Conservation (phyloP, 2,329 filamentous ascomycete genomes). For the Ophiostoma montium region DNA sequence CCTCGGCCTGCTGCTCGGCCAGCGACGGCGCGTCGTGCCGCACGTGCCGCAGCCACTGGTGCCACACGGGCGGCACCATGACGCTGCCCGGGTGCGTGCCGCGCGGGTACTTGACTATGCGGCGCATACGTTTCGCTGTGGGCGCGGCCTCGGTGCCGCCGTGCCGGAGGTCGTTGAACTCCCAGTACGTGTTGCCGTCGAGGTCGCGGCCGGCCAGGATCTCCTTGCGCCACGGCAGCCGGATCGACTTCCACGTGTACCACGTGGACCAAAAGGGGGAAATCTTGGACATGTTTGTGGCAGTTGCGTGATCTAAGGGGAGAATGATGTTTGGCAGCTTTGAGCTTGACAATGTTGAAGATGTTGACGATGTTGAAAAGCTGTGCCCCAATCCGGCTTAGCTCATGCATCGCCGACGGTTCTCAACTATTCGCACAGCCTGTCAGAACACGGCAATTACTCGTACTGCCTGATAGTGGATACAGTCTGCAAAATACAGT, state of each 20-base stretch:
- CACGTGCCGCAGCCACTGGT: conserved; percentile 54
- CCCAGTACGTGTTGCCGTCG: conserved; percentile 54
- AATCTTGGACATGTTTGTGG: not conserved
- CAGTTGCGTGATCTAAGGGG: no score
- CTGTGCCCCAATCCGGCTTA: not conserved
- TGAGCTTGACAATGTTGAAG: not conserved
- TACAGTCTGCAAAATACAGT: not conserved
- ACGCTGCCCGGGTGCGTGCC: conserved; percentile 40
- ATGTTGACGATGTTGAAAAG: not conserved
- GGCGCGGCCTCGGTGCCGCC: conserved; percentile 18
- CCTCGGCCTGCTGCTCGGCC: conserved; percentile 40
- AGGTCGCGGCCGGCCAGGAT: conserved; percentile 51
- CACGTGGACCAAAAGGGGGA: conserved; percentile 30
- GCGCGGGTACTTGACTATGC: conserved; percentile 46
- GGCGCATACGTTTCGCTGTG: conserved; percentile 31
- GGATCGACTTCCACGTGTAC: conserved; percentile 48
- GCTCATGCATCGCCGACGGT: not conserved
- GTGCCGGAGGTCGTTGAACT: conserved; percentile 40
- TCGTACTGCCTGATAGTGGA: not conserved
- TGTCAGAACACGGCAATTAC: not conserved
- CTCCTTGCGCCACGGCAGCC: conserved; percentile 48
- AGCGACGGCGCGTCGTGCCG: conserved; percentile 40
- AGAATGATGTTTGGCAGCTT: not conserved
- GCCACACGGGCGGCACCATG: conserved; percentile 47
- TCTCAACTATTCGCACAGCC: not conserved